Evolutionary conservation across 768 basidiomycete genomes (phyloP), one percentile per base, ranked within the genome.

Genomic region (Boletus eberwhitei): DNA sequence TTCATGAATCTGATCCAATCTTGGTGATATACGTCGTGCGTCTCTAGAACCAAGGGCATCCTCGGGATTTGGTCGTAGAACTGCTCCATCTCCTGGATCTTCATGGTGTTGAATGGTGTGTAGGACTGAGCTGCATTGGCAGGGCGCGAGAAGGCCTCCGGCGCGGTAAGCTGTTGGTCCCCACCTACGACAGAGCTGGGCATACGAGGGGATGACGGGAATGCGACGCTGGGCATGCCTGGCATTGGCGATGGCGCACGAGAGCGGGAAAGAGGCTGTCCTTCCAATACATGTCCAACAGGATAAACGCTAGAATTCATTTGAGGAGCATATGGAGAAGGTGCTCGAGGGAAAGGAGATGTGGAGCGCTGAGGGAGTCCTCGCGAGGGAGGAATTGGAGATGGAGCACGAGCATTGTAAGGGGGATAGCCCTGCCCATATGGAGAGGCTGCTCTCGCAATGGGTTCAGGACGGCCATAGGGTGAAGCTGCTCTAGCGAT

Each of bases 1-100:
- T 84, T 82, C 77, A 88, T 87, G 62, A 89, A 81, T 48, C 90
- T 77, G 57, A 79, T 82, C 90, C 90, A 93, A 63, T 93, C 90
- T 51, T 86, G 84, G 56, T 80, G 78, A 57, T 83, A 83, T 11
- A 91, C 84, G 62, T 93, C 90, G 63, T 92, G 90, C 19, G 87
- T 78, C 35, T 81, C 76, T 22, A 93, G 79, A 12, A 87, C 82
- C 7, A 77, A 58, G 8, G 90, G 90, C 83, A 93, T 86, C 61
- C 83, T 79, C 13, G 89, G 87, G 38, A 84, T 75, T 16, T 76
- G 76, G 39, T 85, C 81, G 42, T 82, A 77, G 61, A 91, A 80
- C 24, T 83, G 82, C 35, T 91, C 86, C 87, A 93, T 86, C 38
- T 89, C 84, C 62, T 85, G 80, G 46, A 92, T 76, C 70, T 84